Base-by-base conservation (phyloP, 495 filamentous ascomycete species). In the Choiromyces venosus region DNA sequence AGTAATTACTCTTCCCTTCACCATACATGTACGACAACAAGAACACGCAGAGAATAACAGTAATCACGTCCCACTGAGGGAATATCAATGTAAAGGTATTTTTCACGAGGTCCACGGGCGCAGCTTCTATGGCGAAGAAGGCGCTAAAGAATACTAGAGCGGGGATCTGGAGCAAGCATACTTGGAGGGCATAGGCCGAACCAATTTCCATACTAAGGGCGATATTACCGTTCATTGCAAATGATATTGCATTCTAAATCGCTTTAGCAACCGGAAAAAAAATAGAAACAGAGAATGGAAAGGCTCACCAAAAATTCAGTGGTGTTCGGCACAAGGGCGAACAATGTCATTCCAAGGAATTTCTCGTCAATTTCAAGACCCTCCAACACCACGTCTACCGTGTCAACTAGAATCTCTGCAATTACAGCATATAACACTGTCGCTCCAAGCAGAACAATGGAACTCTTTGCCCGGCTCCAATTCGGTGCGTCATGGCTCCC, bases 151-250 rank as follows among this genome's bases (percentile, higher is more conserved):
- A 84, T 35, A 99, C 96, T 21, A 99, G 85, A 37, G 92, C 92
- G 0, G 95, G 95, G 35, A 98, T 93, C 81, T 99, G 95, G 37
- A 99, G 86, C n/a, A 99, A 88, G 83, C 93, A 97, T 71, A 99
- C 95, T 82, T 99, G 95, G 52, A 99, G 86, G 9, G 96, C 96
- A 77, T 99, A 99, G 40, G 94, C 94, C 0, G 93, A 97, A 76
- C 95, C 95, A 75, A 99, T 98, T 82, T 99, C 95, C 96, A 99
- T 98, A 61, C 93, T 96, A 37, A 99, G 86, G 0, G 95, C 95
- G 80, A 99, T 98, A 83, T 99, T 99, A n/a, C 95, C 95, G 79
- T 99, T 98, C 96, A 99, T 99, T 64, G 95, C 95, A 82, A 99
- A 99, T 3, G 93, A 97, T 71, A 99, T 98, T 80, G 96, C 95